These are phyloP conservation scores for Aquanectria penicillioides DNA, from an alignment of 2,329 filamentous ascomycete species.

Conservation along the genomic window DNA sequence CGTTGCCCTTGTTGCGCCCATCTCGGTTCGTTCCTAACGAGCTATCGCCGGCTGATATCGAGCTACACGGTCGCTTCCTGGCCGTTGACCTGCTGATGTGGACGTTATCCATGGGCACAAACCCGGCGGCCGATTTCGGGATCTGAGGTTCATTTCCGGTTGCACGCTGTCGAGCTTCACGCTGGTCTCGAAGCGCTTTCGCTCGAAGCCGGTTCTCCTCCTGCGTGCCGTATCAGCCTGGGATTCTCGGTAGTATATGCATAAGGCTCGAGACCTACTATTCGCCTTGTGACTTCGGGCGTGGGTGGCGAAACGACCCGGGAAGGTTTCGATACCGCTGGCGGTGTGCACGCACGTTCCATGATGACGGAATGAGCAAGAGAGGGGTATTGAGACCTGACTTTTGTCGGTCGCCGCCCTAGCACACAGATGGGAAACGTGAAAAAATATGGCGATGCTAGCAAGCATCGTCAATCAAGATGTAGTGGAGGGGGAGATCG, in stretches of 20 bases:
- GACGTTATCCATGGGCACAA: conserved; percentile 75
- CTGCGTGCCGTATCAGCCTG: conserved; percentile 51
- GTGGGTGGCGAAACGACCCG: conserved; percentile 58
- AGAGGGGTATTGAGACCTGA: too few species aligned
- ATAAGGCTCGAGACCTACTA: conserved; percentile 56
- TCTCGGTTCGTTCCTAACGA: conserved; percentile 73
- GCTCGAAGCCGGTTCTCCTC: conserved; percentile 89
- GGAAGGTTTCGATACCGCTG: conserved; percentile 45
- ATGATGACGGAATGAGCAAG: conserved; percentile 43
- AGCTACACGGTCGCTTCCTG: conserved; percentile 76
- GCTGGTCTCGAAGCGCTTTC: conserved; percentile 83
- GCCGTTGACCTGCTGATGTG: conserved; percentile 56
- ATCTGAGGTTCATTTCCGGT: conserved; percentile 53
- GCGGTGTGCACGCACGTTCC: conserved; percentile 60
- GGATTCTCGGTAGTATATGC: too few species aligned
- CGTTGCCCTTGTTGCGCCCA: conserved; percentile 63
- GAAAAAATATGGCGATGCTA: conserved; percentile 2
- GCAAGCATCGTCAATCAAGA: conserved; percentile 19
- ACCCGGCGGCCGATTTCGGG: conserved; percentile 70
- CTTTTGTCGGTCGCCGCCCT: too few species aligned
- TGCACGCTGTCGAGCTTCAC: conserved; percentile 69
- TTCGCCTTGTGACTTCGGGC: conserved; percentile 64
- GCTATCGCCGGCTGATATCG: conserved; percentile 62
- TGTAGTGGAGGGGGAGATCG: conserved; percentile 43
- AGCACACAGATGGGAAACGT: too few species aligned